A percentile compares a stretch with the other conserved stretches of the same genome.
phyloP scores from a whole-genome alignment of 2,329 filamentous ascomycete genomes.

The Apiospora arundinis region DNA sequence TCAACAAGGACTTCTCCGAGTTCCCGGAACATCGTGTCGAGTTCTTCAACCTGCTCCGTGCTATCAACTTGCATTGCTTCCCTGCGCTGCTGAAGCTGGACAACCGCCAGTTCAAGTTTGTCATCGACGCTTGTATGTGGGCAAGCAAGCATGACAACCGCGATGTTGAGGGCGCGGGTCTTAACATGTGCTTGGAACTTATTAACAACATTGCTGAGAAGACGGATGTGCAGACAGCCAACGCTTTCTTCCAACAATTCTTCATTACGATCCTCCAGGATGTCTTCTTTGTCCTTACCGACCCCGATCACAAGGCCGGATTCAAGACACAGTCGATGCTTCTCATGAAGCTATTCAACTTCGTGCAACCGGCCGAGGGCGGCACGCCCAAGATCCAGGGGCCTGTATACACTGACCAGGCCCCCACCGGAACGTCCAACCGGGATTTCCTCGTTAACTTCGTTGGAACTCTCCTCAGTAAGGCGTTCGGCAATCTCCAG shows the following conservation, averaged over 20 bases:
- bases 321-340: slow-evolving; percentile 98
- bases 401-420: slow-evolving; percentile 90
- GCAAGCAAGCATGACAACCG: slow-evolving; percentile 99
- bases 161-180: slow-evolving; percentile 92
- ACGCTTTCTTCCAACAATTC: slow-evolving; percentile 97
- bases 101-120: slow-evolving; percentile 97
- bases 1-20: slow-evolving; percentile 99
- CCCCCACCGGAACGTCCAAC: slow-evolving; percentile 82
- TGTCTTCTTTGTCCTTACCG: slow-evolving; percentile 96
- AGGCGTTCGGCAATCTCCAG: slow-evolving; percentile 92
- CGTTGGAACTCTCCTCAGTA: slow-evolving; percentile 82
- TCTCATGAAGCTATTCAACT: slow-evolving; percentile 94
- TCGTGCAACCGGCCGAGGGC: slow-evolving; percentile 76
- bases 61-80: slow-evolving; percentile 98
- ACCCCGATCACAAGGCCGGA: slow-evolving; percentile 97
- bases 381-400: slow-evolving; percentile 84
- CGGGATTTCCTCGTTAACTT: slow-evolving; percentile 90
- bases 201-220: slow-evolving; percentile 98
- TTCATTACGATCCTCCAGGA: slow-evolving; percentile 96
- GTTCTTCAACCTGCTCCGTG: slow-evolving; percentile 95
- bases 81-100: slow-evolving; percentile 91
- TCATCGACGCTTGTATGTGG: slow-evolving; percentile 99
- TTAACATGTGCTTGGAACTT: slow-evolving; percentile 97
- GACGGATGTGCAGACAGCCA: slow-evolving; percentile 83
- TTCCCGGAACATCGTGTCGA: slow-evolving; percentile 99